Percentiles rank a stretch among this genome's conserved stretches.
Conservation (phyloP, 2,329 filamentous ascomycete species). For the Fusarium subtropicale region DNA sequence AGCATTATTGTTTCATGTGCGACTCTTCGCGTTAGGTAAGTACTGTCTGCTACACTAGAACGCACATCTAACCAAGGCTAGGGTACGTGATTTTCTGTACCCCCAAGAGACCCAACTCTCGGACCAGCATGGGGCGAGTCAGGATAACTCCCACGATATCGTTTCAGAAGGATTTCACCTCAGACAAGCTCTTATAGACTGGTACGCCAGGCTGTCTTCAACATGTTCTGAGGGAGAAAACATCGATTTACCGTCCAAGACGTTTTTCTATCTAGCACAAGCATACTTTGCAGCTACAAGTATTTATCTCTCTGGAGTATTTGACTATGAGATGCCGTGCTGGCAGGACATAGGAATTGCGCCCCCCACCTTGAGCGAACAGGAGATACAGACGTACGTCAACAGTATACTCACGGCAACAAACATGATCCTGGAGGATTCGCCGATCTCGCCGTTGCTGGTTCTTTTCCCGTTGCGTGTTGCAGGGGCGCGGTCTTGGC, state of each 20-base stretch:
- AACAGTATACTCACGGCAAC: constrained; percentile 42
- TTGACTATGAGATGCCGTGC: constrained; percentile 51
- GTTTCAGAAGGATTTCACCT: constrained; percentile 39
- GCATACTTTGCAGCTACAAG: constrained; percentile 51
- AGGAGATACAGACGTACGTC: constrained; percentile 42
- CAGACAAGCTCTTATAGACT: constrained; percentile 29
- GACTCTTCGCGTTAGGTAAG: constrained; percentile 48
- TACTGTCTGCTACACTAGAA: fast-evolving
- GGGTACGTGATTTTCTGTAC: constrained; percentile 15
- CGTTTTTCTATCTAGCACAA: constrained; percentile 38
- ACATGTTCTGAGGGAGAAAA: fast-evolving
- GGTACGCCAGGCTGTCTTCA: neutral
- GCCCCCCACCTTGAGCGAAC: constrained; percentile 40
- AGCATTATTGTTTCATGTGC: constrained; percentile 51
- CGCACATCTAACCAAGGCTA: fast-evolving
- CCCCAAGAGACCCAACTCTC: fast-evolving
- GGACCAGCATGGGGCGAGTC: fast-evolving
- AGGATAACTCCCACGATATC: constrained; percentile 2
- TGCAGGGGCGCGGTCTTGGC: constrained; percentile 49
- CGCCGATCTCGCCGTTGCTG: constrained; percentile 48
- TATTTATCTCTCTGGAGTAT: constrained; percentile 54
- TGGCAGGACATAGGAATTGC: constrained; percentile 45
- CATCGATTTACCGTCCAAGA: neutral
- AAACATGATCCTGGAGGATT: constrained; percentile 26
- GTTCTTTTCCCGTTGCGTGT: constrained; percentile 52